Conservation (phyloP, 2,329 filamentous ascomycete species). For the Botrytis porri region DNA sequence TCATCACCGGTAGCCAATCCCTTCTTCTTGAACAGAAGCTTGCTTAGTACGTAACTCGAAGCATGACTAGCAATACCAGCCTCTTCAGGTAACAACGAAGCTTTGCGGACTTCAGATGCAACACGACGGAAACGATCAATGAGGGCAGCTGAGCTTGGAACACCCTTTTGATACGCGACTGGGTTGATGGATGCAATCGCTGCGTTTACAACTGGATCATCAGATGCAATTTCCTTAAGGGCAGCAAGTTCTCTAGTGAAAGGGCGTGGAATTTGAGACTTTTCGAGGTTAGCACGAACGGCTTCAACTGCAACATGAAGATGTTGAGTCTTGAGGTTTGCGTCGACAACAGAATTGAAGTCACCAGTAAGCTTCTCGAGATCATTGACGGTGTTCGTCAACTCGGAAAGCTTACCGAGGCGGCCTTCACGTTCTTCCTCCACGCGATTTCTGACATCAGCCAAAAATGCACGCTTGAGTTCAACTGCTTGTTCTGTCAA, state of each 20-base stretch:
- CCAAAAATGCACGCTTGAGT: conserved; percentile 80
- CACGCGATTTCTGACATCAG: conserved; percentile 75
- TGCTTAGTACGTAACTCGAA: conserved; percentile 83
- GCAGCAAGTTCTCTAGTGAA: conserved; percentile 93
- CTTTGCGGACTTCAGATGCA: conserved; percentile 88
- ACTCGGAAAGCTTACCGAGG: conserved; percentile 78
- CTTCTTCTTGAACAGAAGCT: conserved; percentile 94
- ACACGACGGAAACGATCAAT: conserved; percentile 96
- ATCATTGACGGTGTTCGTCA: conserved; percentile 73
- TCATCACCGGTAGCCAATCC: conserved; percentile 79
- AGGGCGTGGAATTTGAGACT: conserved; percentile 69
- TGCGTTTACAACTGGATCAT: conserved; percentile 83
- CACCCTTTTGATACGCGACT: conserved; percentile 84
- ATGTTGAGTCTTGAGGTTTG: conserved; percentile 90
- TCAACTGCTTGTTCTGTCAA: conserved; percentile 87
- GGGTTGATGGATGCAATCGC: conserved; percentile 98
- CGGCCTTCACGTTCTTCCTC: conserved; percentile 86
- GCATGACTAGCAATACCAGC: conserved; percentile 94
- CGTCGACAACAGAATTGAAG: conserved; percentile 88
- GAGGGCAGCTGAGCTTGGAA: conserved; percentile 78
- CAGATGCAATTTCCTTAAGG: conserved; percentile 83
- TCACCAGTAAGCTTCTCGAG: conserved; percentile 83
- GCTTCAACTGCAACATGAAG: conserved; percentile 94
- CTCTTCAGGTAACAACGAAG: conserved; percentile 84
- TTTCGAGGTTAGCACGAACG: conserved; percentile 78